Base-by-base conservation (phyloP, 345 rosid species). In the Raphanus sativus region DNA sequence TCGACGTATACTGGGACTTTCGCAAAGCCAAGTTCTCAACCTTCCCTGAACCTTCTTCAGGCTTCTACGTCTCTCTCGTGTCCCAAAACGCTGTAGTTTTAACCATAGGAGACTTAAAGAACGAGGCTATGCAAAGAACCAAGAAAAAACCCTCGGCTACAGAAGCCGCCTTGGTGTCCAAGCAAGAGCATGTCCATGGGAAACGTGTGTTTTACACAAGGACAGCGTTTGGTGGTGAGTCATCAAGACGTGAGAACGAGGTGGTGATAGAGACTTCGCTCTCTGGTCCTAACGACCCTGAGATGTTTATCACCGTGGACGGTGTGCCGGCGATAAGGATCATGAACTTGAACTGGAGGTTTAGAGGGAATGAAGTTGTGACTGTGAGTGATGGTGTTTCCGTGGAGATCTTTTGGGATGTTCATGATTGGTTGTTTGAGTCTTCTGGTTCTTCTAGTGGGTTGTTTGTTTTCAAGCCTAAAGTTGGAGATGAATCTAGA, bases 1-100 rank as follows among this genome's bases (percentile, higher is more conserved):
- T 88, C 11, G 93, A 87, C 0, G 75, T 91, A 48, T 91, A 82
- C 21, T 91, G 94, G 94, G 94, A 91, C 82, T 86, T 91, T 68
- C 84, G 94, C 64, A 82, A 82, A 15, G 89, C 89, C 3, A 91
- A 88, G 81, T 86, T 91, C 81, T 75, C 90, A 0, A 62, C n/a
- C 71, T 82, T 79, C 52, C 91, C 97, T 0, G 87, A 88, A 55
- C 92, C 97, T 8, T 75, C 78, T 13, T 86, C 92, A 0, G 87
- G 88, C 67, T 91, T 83, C 65, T 89, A 88, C 60, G 85, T 91
- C 4, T 89, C 91, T 0, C 21, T 91, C 62, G 89, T 85, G 4
- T 73, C 83, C 2, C 77, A 75, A 4, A 85, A 86, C 25, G 89
- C 83, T 62, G 79, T 84, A 6, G 79, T 83, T 17, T 65, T 91